Base-by-base conservation (phyloP, 768 basidiomycete species). In the Galerina marginata region DNA sequence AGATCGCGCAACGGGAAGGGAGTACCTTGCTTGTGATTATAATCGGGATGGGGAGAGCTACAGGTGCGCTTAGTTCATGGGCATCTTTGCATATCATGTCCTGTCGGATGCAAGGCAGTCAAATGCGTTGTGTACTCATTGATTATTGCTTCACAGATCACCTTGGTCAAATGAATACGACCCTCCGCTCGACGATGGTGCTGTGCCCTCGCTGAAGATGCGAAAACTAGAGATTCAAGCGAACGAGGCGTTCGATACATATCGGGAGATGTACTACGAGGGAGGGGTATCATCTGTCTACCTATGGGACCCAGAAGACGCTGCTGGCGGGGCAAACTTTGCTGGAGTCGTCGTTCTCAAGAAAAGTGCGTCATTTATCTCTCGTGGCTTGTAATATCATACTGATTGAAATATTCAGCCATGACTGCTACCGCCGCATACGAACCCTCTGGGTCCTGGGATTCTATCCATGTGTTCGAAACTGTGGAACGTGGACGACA, bases 151-250 rank as follows among this genome's bases (percentile, higher is more conserved):
- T 50, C 45, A 2, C 59, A 99, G 96, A 69, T 99, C 97, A 2
- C 97, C 97, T 7, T 99, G 96, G 96, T 95, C 96, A 23, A 99
- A 99, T 72, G 90, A 92, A 71, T 99, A 99, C 71, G 90, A 95
- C 63, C 93, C 95, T 23, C 91, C 91, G 1, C 74, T 95, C 46
- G 90, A 95, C 16, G 93, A 96, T 64, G 96, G 94, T 2, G 95
- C 96, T 3, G 79, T 86, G 2, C 97, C 97, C 0, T 88, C 90
- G 7, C 76, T 88, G 15, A 92, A 89, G 70, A 84, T 99, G 59
- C 86, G 97, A 58, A 92, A 95, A 70, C 81, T 99, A 25, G 97
- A 99, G 74, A 88, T 95, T 58, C 80, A 91, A 9, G 93, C 96
- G 38, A 99, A 99, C 69, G 93, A 96, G 62, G 96, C 95, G 9